Evolutionary conservation across 306 rosid species (phyloP), one percentile per base, ranked within the genome.

Genomic region (Gastrolobium villosum): DNA sequence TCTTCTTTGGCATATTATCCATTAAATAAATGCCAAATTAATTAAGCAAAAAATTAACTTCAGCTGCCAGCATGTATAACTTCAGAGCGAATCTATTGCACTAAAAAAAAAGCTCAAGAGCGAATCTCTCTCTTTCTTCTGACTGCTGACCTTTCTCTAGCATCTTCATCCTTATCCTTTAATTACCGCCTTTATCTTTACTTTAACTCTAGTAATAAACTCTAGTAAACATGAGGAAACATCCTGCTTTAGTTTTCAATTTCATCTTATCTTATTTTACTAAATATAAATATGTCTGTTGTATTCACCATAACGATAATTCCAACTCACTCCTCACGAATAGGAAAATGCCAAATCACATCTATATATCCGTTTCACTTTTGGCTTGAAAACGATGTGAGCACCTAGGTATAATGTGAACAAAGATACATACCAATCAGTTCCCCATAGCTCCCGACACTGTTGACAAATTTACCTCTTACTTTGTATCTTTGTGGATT

Each of bases 151-250:
- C 26, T n/a, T 55, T 35, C 31, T 36, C 61, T 65, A 7, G 52
- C 35, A 59, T 62, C 70, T 84, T 85, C 87, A 84, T 93, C 93
- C 94, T 93, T 91, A 90, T 93, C 96, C 91, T 53, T 68, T 49
- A 70, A 54, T 69, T 61, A 81, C 84, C 77, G 26, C 44, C 62
- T 68, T 71, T 73, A 69, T 69, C 79, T 71, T 61, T 70, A 65
- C 86, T 87, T 72, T 69, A 63, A 66, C 72, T 71, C 48, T 34
- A 59, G 66, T 39, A 53, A 64, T 45, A 43, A 77, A 79, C 84
- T 56, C 62, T 32, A 44, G 86, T 78, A 75, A 80, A 83, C 83
- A 65, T 30, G 48, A 57, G 10, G 56, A 72, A 70, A 69, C 72
- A 59, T 63, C 60, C 10, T 0, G 6, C 45, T 67, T 13, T 11